Evolutionary conservation across 306 rosid genomes (phyloP).

Genomic region (Medicago arabica): DNA sequence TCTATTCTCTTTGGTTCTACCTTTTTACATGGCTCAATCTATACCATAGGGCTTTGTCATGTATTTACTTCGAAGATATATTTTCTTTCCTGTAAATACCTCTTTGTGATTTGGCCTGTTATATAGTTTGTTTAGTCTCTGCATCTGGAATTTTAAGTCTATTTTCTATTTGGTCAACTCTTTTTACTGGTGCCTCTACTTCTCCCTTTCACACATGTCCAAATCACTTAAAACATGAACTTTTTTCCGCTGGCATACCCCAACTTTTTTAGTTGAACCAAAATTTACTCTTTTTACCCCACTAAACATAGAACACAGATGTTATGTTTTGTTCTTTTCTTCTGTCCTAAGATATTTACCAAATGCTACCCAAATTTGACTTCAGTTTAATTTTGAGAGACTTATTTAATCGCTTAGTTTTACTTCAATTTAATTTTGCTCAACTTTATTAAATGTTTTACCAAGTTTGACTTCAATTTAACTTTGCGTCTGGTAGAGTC

Average conservation of each 20-base stretch:
- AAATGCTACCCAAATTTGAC: neutral
- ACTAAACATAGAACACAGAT: neutral
- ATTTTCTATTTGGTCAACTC: neutral
- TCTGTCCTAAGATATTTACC: neutral
- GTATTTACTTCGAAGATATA: no score
- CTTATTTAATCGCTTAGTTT: neutral
- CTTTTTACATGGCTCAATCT: neutral
- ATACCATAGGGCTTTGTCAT: neutral
- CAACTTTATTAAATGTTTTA: neutral
- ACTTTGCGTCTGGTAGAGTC: neutral
- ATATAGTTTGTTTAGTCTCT: neutral
- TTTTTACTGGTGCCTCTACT: neutral
- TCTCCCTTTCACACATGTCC: neutral
- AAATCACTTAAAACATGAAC: neutral
- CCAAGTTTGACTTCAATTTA: neutral
- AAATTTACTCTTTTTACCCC: neutral
- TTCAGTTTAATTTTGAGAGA: neutral
- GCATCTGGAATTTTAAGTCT: no score
- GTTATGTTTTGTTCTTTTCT: neutral
- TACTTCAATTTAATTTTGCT: neutral
- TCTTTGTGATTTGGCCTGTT: neutral
- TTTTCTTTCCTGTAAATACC: neutral
- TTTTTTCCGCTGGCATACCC: neutral
- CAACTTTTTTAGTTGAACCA: neutral
- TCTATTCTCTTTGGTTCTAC: neutral